phyloP scores from a whole-genome alignment of 306 rosid genomes.

The Styphnolobium japonicum region DNA sequence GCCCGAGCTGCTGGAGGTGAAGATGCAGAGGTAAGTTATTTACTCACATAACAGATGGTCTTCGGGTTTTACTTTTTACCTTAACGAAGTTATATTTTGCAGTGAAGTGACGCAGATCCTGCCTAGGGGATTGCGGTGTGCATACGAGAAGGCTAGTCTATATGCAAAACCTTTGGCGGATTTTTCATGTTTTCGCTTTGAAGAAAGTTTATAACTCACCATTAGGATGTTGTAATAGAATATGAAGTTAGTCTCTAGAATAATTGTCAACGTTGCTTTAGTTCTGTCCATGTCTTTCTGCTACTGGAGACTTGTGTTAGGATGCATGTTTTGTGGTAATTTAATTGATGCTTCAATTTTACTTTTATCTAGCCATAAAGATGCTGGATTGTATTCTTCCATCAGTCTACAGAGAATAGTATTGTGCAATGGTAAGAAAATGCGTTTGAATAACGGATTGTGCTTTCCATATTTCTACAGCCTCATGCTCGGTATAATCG shows the following conservation, averaged over 20 bases:
- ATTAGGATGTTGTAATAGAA: background rate
- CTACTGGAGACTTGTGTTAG: background rate
- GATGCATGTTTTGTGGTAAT: slow-evolving; percentile 5
- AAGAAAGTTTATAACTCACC: slow-evolving; percentile 24
- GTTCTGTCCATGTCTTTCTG: slow-evolving; percentile 6
- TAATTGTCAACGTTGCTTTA: slow-evolving; percentile 15
- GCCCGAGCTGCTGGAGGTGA: slow-evolving; percentile 40
- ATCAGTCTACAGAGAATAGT: background rate
- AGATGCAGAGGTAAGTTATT: slow-evolving; percentile 50
- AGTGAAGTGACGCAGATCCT: slow-evolving; percentile 37
- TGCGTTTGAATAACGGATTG: background rate
- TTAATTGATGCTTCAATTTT: slow-evolving; percentile 1
- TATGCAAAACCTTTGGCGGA: too few species aligned
- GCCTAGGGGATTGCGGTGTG: slow-evolving; percentile 25
- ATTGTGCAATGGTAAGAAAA: background rate
- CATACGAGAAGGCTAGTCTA: slow-evolving; percentile 31
- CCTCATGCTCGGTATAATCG: too few species aligned
- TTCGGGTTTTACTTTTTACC: background rate
- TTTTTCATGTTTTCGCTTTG: background rate
- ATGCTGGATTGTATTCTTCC: background rate
- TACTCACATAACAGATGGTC: background rate
- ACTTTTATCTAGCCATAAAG: background rate
- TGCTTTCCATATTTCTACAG: background rate
- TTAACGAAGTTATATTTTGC: slow-evolving; percentile 19
- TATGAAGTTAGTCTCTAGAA: slow-evolving; percentile 2